Percentiles rank a stretch among this genome's conserved stretches.
Evolutionary conservation across 805 yeast genomes (phyloP).

Genomic region (Candida gorgasii): DNA sequence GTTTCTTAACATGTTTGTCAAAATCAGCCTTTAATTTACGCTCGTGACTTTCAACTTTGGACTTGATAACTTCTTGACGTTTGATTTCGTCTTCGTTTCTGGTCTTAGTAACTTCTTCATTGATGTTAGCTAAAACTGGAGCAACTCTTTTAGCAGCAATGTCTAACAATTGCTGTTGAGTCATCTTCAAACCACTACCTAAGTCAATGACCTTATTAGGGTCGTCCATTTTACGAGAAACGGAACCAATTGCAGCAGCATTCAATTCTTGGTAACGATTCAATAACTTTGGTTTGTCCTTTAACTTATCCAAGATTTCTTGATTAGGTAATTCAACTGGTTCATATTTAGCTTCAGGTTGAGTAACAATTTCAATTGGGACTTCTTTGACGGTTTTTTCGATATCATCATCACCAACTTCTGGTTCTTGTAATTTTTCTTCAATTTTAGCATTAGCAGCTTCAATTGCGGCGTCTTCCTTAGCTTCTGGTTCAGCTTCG

Average conservation of each 20-base stretch:
- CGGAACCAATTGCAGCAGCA: slow-evolving; percentile 47
- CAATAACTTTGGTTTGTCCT: slow-evolving; percentile 50
- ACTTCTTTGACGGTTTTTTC: slow-evolving; percentile 26
- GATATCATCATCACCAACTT: slow-evolving; percentile 28
- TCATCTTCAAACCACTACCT: slow-evolving; percentile 55
- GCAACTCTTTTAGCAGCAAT: slow-evolving; percentile 57
- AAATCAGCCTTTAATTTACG: slow-evolving; percentile 36
- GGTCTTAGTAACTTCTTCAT: slow-evolving; percentile 48
- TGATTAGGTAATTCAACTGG: slow-evolving; percentile 39
- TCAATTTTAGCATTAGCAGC: slow-evolving; percentile 15
- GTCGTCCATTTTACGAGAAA: slow-evolving; percentile 46
- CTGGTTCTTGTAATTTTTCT: slow-evolving; percentile 14
- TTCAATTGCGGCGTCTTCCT: slow-evolving; percentile 23
- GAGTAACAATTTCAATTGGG: slow-evolving; percentile 37
- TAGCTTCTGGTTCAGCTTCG: slow-evolving; percentile 19
- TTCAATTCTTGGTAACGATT: slow-evolving; percentile 51
- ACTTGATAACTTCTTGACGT: slow-evolving; percentile 38
- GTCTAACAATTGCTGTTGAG: slow-evolving; percentile 56
- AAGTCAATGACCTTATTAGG: slow-evolving; percentile 50
- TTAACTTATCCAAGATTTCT: slow-evolving; percentile 36
- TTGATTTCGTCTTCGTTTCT: slow-evolving; percentile 45
- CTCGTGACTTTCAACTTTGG: slow-evolving; percentile 37
- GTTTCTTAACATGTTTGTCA: slow-evolving; percentile 36
- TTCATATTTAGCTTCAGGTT: slow-evolving; percentile 33
- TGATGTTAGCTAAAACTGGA: slow-evolving; percentile 53